Percentiles rank a stretch among this genome's conserved stretches.
Conservation (phyloP, 352 stramenopile genomes). For the Globisporangium apiculatum region DNA sequence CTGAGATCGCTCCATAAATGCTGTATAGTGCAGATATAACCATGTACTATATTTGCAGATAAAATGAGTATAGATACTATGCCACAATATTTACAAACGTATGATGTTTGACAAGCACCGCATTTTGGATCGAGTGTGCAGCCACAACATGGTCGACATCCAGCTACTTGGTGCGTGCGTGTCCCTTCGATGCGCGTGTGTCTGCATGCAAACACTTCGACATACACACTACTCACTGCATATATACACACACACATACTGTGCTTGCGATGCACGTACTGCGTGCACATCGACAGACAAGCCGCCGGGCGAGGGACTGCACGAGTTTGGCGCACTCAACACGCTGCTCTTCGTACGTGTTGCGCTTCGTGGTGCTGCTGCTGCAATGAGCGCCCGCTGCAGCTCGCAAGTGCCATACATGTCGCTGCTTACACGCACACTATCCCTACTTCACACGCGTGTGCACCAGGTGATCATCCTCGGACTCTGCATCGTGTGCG, state of each 20-base stretch:
- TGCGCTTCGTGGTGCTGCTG: not conserved
- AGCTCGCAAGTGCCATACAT: not conserved
- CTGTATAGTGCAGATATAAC: too few species aligned
- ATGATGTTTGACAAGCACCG: too few species aligned
- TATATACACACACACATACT: not conserved
- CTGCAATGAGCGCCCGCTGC: not conserved
- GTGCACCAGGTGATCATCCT: constrained; percentile 69
- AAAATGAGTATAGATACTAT: too few species aligned
- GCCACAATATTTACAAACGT: too few species aligned
- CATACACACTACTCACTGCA: not conserved
- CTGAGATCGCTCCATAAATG: too few species aligned
- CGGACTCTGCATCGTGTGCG: constrained; percentile 85
- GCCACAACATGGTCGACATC: constrained; percentile 14
- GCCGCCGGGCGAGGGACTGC: constrained; percentile 48
- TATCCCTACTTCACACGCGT: not conserved
- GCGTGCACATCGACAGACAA: constrained; percentile 34
- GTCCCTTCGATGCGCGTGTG: not conserved
- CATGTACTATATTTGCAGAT: too few species aligned
- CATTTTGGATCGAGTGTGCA: not conserved
- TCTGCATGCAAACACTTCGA: not conserved
- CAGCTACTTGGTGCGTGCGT: constrained; percentile 23
- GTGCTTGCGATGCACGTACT: not conserved
- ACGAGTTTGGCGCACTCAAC: constrained; percentile 85
- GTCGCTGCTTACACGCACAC: not conserved
- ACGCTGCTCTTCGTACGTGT: constrained; percentile 73